Evolutionary conservation across 352 stramenopile species (phyloP).

Genomic region (Thraustotheca clavata): DNA sequence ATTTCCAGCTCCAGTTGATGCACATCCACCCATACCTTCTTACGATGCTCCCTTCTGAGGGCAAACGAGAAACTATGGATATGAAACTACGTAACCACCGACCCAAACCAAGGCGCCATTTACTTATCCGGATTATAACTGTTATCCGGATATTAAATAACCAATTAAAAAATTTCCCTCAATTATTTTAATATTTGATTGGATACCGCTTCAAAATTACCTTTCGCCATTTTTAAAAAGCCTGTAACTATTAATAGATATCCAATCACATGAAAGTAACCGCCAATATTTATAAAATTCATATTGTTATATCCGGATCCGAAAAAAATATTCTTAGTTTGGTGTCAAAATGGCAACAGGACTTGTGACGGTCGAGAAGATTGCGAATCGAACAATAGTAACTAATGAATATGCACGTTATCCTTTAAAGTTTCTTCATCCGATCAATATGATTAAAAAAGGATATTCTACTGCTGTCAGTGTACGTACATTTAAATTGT

Average conservation of each 20-base stretch:
- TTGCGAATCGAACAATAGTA: too few species aligned
- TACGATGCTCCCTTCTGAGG: neutral
- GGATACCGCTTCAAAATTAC: neutral
- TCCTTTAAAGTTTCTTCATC: slow-evolving; percentile 82
- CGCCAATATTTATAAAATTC: too few species aligned
- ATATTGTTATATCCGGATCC: neutral
- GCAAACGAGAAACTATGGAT: slow-evolving; percentile 20
- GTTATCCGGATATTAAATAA: neutral
- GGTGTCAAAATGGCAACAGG: slow-evolving; percentile 32
- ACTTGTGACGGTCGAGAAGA: slow-evolving; percentile 50
- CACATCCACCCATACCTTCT: neutral
- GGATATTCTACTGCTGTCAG: slow-evolving; percentile 65
- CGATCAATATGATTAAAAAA: slow-evolving; percentile 46
- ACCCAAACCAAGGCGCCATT: neutral
- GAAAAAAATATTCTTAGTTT: neutral
- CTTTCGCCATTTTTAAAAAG: neutral
- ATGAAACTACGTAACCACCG: slow-evolving; percentile 22
- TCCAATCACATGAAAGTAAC: neutral
- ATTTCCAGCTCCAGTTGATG: neutral
- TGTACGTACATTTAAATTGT: slow-evolving; percentile 26
- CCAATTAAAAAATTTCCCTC: neutral
- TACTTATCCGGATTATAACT: slow-evolving; percentile 2
- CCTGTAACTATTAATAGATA: too few species aligned
- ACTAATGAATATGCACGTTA: slow-evolving; percentile 79
- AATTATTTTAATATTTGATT: too few species aligned